Conservation (phyloP, 2,329 filamentous ascomycete genomes). For the Hypoxylon sp. region DNA sequence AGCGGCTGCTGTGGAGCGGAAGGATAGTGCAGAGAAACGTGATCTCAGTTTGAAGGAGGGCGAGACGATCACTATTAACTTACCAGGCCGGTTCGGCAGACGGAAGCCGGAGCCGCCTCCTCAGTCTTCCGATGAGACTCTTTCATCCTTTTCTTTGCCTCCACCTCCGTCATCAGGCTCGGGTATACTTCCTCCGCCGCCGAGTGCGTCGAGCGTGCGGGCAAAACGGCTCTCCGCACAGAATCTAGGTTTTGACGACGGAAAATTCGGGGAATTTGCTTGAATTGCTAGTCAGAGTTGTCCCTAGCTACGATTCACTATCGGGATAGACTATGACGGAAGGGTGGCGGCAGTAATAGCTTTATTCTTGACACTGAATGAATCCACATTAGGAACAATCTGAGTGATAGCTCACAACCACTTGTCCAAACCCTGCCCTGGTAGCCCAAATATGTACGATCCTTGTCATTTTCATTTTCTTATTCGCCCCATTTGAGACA, state of each 20-base stretch:
- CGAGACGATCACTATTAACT: constrained; percentile 87
- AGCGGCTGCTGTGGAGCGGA: constrained; percentile 55
- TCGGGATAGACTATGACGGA: constrained; percentile 14
- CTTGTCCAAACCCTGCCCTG: constrained; percentile 14
- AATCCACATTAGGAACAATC: constrained; percentile 28
- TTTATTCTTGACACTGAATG: constrained; percentile 18
- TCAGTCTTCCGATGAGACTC: constrained; percentile 49
- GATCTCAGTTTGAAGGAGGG: constrained; percentile 92
- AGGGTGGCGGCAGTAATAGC: constrained; percentile 4
- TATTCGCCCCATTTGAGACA: constrained; percentile 15
- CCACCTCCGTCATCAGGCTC: constrained; percentile 71
- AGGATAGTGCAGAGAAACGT: constrained; percentile 69
- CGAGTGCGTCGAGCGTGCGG: constrained; percentile 73
- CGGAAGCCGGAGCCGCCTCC: constrained; percentile 60
- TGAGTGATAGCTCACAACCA: constrained; percentile 20
- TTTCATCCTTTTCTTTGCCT: constrained; percentile 78
- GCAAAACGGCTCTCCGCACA: constrained; percentile 70
- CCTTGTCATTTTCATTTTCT: constrained; percentile 4
- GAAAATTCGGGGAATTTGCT: constrained; percentile 87
- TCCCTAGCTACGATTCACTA: constrained; percentile 53
- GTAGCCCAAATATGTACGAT: constrained; percentile 29
- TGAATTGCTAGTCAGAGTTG: constrained; percentile 23
- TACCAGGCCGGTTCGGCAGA: constrained; percentile 72
- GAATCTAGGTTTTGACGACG: constrained; percentile 87
- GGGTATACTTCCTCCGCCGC: constrained; percentile 74